Conservation (phyloP, 1,284 basidiomycete genomes). For the Pseudozyma flocculosa region DNA sequence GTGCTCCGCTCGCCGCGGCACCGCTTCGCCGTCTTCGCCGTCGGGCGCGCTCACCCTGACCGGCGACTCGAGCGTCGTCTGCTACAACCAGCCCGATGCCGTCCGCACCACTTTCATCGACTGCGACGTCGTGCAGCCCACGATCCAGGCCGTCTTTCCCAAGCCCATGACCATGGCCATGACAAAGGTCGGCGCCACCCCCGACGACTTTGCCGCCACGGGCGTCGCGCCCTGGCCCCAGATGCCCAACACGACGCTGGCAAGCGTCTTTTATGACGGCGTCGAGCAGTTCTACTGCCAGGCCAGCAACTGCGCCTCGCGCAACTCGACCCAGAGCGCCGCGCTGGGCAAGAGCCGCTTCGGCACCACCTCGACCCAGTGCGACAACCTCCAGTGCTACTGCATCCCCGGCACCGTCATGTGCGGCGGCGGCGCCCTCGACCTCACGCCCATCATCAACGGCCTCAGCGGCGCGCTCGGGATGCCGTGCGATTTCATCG, state of each 20-base stretch:
- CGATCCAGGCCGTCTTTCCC: constrained; percentile 35
- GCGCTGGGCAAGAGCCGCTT: constrained; percentile 7
- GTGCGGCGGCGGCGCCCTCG: constrained; percentile 28
- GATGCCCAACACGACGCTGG: constrained; percentile 30
- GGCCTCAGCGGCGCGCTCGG: constrained; percentile 35
- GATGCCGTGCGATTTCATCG: constrained; percentile 46
- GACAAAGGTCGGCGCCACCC: constrained; percentile 31
- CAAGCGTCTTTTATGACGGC: constrained; percentile 42
- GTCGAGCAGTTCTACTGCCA: constrained; percentile 51
- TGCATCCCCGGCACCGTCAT: constrained; percentile 40
- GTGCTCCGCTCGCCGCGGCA: constrained; percentile 23
- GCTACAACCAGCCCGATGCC: constrained; percentile 41
- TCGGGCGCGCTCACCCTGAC: constrained; percentile 13
- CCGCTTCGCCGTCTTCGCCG: constrained; percentile 11
- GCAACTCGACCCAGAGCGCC: constrained; percentile 24
- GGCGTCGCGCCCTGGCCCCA: constrained; percentile 36
- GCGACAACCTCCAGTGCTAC: constrained; percentile 37
- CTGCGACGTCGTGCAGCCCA: constrained; percentile 32
- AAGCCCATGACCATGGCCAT: constrained; percentile 41
- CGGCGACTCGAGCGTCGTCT: constrained; percentile 29
- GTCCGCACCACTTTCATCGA: constrained; percentile 35
- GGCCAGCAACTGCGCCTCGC: constrained; percentile 26
- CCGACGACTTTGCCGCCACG: constrained; percentile 24
- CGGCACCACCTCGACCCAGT: constrained; percentile 34
- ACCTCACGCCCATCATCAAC: constrained; percentile 38